Base-by-base conservation (phyloP, 306 rosid species). In the Cucurbita ficifolia region DNA sequence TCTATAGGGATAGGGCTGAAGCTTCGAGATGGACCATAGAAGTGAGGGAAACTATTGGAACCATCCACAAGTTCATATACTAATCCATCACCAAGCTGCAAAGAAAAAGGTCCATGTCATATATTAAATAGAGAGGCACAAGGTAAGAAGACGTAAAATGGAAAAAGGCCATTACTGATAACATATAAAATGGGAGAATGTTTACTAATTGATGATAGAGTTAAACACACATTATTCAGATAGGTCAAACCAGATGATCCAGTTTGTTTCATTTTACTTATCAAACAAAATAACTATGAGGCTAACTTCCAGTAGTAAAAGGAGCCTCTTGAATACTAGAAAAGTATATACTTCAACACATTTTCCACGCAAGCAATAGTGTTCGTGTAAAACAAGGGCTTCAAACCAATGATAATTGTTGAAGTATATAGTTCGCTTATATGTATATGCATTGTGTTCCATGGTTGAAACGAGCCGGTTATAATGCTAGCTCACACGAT, bases 71-170 rank as follows among this genome's bases (percentile, higher is more conserved):
- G 53, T 80, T 93, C 98, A 80, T 87, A 90, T 61, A 90, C 83
- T 86, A 93, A 80, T 75, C 96, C 97, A 76, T 86, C 84, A 3
- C 94, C 98, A 67, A 93, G 94, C 98, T 93, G 86, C 82, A 59
- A 83, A 43, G 72, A 67, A 67, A 67, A 21, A 43, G 9, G 18
- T 22, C 10, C 16, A 39, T n/a, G 51, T 40, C 19, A 64, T 40
- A 39, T 19, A 51, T 39, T 39, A 40, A 43, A 19, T 43, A 42
- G 72, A 67, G 46, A 36, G 5, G 40, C 39, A 8, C 39, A 22
- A 43, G 13, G 6, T 18, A 39, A 39, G 5, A 42, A 18, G 2
- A 18, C 10, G 51, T 10, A 19, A 10, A 10, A 64, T 39, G 52
- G 13, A 19, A 64, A 63, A 38, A 63, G 68, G 45, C 45, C 16